These are phyloP conservation scores for Echeveria elegans DNA, from an alignment of 164 flowering plant genomes.

Conservation along the genomic window DNA sequence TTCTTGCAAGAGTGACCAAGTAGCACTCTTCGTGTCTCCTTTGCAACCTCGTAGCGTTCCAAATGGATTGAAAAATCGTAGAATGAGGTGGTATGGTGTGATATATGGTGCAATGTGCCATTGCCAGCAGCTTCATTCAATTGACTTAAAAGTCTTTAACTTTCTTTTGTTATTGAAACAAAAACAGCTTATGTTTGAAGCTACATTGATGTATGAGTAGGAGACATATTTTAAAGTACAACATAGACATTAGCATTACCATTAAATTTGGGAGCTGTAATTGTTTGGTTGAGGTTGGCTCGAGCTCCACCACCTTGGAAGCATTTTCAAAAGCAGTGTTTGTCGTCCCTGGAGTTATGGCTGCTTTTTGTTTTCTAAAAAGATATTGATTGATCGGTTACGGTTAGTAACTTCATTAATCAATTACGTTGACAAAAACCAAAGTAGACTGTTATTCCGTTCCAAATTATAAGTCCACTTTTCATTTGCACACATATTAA, in stretches of 20 bases:
- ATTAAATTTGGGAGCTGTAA: constrained; percentile 4
- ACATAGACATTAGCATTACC: background rate
- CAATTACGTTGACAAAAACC: too few relatives aligned
- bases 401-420: too few relatives aligned
- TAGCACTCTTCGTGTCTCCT: background rate
- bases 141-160: background rate
- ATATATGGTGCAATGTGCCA: background rate
- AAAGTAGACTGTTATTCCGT: too few relatives aligned
- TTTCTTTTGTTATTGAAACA: background rate
- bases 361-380: background rate
- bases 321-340: background rate
- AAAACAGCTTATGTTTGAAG: background rate
- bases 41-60: background rate
- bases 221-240: background rate
- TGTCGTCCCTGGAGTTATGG: background rate
- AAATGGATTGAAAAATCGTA: background rate
- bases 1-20: too few relatives aligned
- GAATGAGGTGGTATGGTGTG: background rate
- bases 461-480: too few relatives aligned
- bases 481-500: too few relatives aligned
- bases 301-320: background rate
- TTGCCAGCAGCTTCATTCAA: background rate
- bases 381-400: background rate
- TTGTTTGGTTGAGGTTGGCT: constrained; percentile 6
- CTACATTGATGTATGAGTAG: background rate